These are phyloP conservation scores for Zygosaccharomyces gambellarensis DNA, from an alignment of 805 yeast genomes.

Conservation along the genomic window DNA sequence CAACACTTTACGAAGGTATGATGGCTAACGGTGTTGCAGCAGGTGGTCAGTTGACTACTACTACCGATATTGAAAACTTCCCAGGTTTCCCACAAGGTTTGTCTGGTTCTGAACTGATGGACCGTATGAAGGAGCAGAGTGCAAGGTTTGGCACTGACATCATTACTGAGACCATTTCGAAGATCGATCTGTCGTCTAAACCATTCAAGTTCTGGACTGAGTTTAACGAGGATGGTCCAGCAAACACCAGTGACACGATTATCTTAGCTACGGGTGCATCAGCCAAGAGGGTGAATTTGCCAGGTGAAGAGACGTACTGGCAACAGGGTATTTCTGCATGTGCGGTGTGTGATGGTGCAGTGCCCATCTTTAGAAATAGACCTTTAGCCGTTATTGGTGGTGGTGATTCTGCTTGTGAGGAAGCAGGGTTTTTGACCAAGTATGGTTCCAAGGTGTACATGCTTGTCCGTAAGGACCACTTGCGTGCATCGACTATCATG, in stretches of 20 bases:
- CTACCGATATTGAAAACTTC: conserved; percentile 97
- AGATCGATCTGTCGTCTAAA: conserved; percentile 77
- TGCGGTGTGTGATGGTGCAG: conserved; percentile 99
- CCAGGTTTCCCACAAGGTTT: conserved; percentile 97
- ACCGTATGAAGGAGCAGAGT: conserved; percentile 86
- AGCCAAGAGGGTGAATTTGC: conserved; percentile 87
- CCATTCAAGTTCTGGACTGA: conserved; percentile 98
- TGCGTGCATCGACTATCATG: conserved; percentile 96
- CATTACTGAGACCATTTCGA: conserved; percentile 91
- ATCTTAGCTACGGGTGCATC: conserved; percentile 97
- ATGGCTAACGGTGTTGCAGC: conserved; percentile 96
- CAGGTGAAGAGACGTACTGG: conserved; percentile 98
- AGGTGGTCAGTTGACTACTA: conserved; percentile 98
- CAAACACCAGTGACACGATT: conserved; percentile 88
- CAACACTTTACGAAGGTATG: conserved; percentile 92
- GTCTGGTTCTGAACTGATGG: conserved; percentile 85
- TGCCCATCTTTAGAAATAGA: conserved; percentile 96
- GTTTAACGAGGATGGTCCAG: conserved; percentile 86
- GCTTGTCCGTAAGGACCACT: conserved; percentile 87
- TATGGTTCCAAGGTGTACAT: conserved; percentile 94
- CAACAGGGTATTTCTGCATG: conserved; percentile 99
- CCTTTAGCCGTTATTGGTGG: conserved; percentile 98
- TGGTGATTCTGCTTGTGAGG: conserved; percentile 99
- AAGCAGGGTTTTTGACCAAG: conserved; percentile 93
- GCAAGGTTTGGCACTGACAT: conserved; percentile 85